Evolutionary conservation across 2,329 filamentous ascomycete genomes (phyloP), one percentile per base, ranked within the genome.

Genomic region (Pseudogymnoascus sp.): DNA sequence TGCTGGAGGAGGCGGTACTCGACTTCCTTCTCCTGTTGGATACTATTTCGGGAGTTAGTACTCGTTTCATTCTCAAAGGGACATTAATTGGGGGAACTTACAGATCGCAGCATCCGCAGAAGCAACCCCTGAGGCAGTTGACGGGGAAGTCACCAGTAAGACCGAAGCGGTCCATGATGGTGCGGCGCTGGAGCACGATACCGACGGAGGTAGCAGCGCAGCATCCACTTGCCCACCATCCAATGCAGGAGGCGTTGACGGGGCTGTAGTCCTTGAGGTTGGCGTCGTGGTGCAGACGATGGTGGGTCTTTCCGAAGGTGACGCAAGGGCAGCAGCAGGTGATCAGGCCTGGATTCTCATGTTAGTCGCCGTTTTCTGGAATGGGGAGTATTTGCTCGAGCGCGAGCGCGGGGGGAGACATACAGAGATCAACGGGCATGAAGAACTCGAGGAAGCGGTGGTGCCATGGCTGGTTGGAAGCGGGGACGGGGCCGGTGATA

Each of bases 261-360:
- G 70, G 67, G 11, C 70, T 69, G 64, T 74, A 76, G 7, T 65
- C 69, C 4, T 68, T 65, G 68, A 76, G 68, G 63, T 71, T 69
- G 21, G 68, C 68, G 42, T 74, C 66, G 53, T 74, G 68, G 26
- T 69, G 68, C 4, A 74, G 65, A 26, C 74, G 72, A 59, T 75
- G 69, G 50, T 73, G 68, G n/a, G 72, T 74, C 62, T 72, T 75
- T 42, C 74, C 74, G 67, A 75, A 75, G 2, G 71, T 72, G 21
- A 75, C 65, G 62, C 74, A 76, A 37, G 74, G 73, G 60, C 70
- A 69, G 68, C 70, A 75, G 63, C 69, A 74, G 21, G 70, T 71
- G 3, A 71, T 67, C 50, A 69, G 64, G 69, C 72, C 72, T 73
- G 15, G 33, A n/a, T 31, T 17, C 23, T 19, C 1, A 33, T n/a